Evolutionary conservation across 768 basidiomycete species (phyloP), one percentile per base, ranked within the genome.

Genomic region (Podaxis sp.): DNA sequence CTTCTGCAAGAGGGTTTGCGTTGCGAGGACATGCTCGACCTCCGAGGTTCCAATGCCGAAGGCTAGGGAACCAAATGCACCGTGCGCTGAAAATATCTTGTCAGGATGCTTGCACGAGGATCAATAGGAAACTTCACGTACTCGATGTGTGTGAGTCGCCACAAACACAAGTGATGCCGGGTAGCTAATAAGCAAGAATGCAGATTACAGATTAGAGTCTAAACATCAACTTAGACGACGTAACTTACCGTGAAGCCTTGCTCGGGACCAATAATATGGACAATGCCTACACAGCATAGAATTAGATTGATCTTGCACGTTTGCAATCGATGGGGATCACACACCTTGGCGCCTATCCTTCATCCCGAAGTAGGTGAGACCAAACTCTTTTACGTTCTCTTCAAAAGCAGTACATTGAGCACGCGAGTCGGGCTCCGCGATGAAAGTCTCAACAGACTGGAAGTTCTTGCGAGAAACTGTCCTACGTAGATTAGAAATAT

Each of bases 41-140:
- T 95, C 93, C 53, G 92, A 94, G 11, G 93, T 95, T 42, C 93
- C 93, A 67, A 95, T 95, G 62, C 93, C 93, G 67, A 95, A 95
- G 0, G 93, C 93, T 63, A 95, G 82, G 50, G 93, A 93, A 50
- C 93, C 93, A 69, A 95, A 95, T 2, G 93, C 93, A 52, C 93
- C 93, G 70, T 95, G 93, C 11, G 93, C 90, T 91, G 61, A 11
- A 37, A 47, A 55, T 52, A 40, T 21, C 38, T 11, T 55, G 47
- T 55, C 61, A 40, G 59, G 27, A 46, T n/a, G 44, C 21, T 50
- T 23, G 18, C 4, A 61, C 25, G 14, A 27, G 14, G 18, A 23
- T 28, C 37, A 61, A 13, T 6, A 56, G 35, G 44, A 11, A 35
- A 9, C 25, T 32, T 11, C 5, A 77, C 88, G 66, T 69, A 91